Conservation (phyloP, 1,139 yeast genomes). For the Debaryomyces coudertii region DNA sequence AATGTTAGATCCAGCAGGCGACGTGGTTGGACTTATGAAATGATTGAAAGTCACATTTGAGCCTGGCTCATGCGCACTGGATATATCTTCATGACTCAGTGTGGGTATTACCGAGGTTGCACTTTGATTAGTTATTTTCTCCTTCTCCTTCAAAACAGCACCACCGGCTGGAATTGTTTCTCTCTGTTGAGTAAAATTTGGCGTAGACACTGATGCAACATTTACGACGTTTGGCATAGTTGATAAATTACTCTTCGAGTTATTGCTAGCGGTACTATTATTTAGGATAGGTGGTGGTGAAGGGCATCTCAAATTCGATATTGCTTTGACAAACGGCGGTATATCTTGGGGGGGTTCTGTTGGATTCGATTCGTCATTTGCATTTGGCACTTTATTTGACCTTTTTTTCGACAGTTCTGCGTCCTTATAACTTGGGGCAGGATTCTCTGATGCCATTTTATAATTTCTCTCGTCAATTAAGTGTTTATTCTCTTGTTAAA, state of each 20-base stretch:
- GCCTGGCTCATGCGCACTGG: constrained; percentile 1
- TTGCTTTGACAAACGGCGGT: constrained; percentile 52
- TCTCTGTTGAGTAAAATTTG: constrained; percentile 18
- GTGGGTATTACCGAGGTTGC: not conserved
- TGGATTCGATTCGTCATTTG: constrained; percentile 11
- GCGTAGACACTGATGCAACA: constrained; percentile 2
- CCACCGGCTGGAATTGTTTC: constrained; percentile 57
- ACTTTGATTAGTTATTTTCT: constrained; percentile 17
- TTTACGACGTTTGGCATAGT: constrained; percentile 12
- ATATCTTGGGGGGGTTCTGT: constrained; percentile 23
- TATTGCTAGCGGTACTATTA: constrained; percentile 19
- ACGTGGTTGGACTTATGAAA: constrained; percentile 5
- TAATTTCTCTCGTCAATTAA: not conserved
- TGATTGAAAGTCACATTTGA: constrained; percentile 6
- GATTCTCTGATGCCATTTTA: constrained; percentile 11
- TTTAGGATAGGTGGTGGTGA: constrained; percentile 71
- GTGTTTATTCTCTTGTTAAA: not conserved
- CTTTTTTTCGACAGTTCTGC: not conserved
- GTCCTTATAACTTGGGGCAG: constrained; percentile 8
- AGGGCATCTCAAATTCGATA: constrained; percentile 62
- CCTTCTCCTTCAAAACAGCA: constrained; percentile 44
- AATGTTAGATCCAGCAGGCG: constrained; percentile 14
- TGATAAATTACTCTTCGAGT: constrained; percentile 17
- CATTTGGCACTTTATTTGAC: not conserved
- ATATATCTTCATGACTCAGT: not conserved